Conservation (phyloP, 179 eudicot genomes). For the Sideroxylon spinosum region DNA sequence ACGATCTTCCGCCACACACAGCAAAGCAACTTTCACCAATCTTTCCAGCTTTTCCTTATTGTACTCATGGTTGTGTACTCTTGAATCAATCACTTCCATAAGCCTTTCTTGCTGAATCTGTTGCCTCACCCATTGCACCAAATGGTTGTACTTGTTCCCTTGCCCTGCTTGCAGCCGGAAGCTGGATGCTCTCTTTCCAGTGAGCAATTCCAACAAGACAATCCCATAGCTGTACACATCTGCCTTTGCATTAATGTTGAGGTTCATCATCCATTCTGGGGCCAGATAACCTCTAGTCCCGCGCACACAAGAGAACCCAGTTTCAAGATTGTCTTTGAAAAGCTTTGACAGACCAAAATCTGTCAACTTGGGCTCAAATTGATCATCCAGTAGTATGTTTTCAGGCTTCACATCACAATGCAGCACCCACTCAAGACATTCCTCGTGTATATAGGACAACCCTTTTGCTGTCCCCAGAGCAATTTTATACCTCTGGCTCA, state of each 20-base stretch:
- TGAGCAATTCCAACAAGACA: conserved; percentile 15
- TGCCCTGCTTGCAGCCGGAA: background rate
- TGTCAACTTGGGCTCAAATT: conserved; percentile 40
- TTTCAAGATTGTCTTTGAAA: conserved; percentile 27
- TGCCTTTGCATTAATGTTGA: conserved; percentile 39
- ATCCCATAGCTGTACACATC: conserved; percentile 46
- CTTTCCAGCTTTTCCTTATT: background rate
- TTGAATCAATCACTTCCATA: conserved; percentile 14
- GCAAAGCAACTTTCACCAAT: conserved; percentile 8
- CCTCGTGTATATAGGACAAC: conserved; percentile 46
- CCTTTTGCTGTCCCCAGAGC: conserved; percentile 49
- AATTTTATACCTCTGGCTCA: conserved; percentile 37
- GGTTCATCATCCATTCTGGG: conserved; percentile 42
- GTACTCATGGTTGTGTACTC: background rate
- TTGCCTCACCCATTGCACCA: conserved; percentile 15
- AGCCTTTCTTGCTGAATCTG: background rate
- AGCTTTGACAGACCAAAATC: conserved; percentile 50
- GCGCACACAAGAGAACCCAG: conserved; percentile 28
- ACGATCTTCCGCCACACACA: conserved; percentile 11
- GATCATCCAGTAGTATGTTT: conserved; percentile 40
- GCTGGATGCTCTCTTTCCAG: conserved; percentile 7
- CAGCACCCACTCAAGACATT: conserved; percentile 51
- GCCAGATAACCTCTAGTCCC: conserved; percentile 55
- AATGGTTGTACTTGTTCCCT: conserved; percentile 6
- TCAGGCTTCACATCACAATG: conserved; percentile 55